Conservation (phyloP, 108 stramenopile species). For the Cyclotella atomus region DNA sequence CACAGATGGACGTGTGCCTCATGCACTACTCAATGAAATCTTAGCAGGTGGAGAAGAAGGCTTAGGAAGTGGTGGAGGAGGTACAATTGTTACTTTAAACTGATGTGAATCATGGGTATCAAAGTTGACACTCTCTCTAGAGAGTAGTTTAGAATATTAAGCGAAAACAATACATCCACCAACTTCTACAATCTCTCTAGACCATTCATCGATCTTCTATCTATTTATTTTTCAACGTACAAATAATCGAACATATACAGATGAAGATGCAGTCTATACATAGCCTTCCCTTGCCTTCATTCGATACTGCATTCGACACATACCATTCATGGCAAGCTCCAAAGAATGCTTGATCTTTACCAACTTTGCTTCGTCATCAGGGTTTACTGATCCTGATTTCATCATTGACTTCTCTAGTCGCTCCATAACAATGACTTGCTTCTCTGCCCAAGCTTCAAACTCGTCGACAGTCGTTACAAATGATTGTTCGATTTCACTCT, state of each 20-base stretch:
- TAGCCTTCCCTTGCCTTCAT: conserved; percentile 1
- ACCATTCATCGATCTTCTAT: too few species aligned
- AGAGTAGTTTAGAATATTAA: too few species aligned
- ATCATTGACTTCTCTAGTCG: neutral
- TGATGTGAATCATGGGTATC: too few species aligned
- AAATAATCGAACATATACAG: too few species aligned
- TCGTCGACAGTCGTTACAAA: conserved; percentile 17
- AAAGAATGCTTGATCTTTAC: neutral
- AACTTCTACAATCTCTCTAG: too few species aligned
- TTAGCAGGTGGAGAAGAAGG: conserved; percentile 62
- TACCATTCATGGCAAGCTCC: conserved; percentile 4
- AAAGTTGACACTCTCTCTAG: too few species aligned
- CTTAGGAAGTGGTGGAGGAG: conserved; percentile 55
- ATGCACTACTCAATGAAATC: conserved; percentile 84
- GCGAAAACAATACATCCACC: too few species aligned
- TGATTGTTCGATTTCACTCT: conserved; percentile 14
- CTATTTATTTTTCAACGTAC: too few species aligned
- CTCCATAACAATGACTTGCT: conserved; percentile 18
- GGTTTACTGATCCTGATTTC: neutral
- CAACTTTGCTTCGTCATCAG: conserved; percentile 1
- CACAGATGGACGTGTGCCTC: conserved; percentile 89
- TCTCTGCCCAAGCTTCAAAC: conserved; percentile 23
- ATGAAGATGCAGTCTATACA: too few species aligned
- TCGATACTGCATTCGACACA: conserved; percentile 5
- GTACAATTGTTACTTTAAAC: conserved; percentile 55